These are phyloP conservation scores for Podila epigama DNA, from an alignment of 192 early-diverging fungal species.

Conservation along the genomic window DNA sequence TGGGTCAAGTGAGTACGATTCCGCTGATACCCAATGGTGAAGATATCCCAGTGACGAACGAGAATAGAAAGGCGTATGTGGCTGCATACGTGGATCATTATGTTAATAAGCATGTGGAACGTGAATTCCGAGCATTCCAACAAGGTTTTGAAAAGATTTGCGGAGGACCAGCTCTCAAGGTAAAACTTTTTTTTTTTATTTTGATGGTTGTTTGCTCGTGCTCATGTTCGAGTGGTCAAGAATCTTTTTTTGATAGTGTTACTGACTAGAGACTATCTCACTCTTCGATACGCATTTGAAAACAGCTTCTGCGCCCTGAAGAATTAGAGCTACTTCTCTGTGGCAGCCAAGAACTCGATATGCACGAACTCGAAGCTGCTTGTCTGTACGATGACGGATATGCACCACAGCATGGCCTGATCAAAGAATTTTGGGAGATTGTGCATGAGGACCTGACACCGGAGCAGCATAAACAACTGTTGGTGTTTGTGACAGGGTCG, in stretches of 20 bases:
- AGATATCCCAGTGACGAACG: conserved; percentile 75
- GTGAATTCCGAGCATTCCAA: conserved; percentile 77
- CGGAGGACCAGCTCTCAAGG: conserved; percentile 66
- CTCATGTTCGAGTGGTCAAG: not conserved
- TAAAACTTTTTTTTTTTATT: conserved; percentile 50
- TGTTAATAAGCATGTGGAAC: conserved; percentile 63
- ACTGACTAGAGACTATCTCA: no score
- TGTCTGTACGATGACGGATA: conserved; percentile 91
- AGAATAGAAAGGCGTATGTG: conserved; percentile 79
- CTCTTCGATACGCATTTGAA: conserved; percentile 28
- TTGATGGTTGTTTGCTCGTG: not conserved
- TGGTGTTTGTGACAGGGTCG: conserved; percentile 91
- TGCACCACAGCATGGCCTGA: conserved; percentile 64
- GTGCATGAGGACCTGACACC: conserved; percentile 66
- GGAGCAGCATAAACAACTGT: conserved; percentile 73
- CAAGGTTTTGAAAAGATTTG: conserved; percentile 80
- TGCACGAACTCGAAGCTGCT: conserved; percentile 71
- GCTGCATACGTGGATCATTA: conserved; percentile 73
- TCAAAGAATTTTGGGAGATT: conserved; percentile 87
- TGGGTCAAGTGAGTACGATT: conserved; percentile 62
- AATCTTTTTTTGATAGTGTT: not conserved
- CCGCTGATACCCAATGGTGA: conserved; percentile 72
- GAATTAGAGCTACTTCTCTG: conserved; percentile 83
- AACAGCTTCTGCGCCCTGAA: conserved; percentile 52
- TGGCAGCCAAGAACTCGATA: conserved; percentile 70